phyloP scores from a whole-genome alignment of 129 eudicot genomes.

The Lonicera japonica region DNA sequence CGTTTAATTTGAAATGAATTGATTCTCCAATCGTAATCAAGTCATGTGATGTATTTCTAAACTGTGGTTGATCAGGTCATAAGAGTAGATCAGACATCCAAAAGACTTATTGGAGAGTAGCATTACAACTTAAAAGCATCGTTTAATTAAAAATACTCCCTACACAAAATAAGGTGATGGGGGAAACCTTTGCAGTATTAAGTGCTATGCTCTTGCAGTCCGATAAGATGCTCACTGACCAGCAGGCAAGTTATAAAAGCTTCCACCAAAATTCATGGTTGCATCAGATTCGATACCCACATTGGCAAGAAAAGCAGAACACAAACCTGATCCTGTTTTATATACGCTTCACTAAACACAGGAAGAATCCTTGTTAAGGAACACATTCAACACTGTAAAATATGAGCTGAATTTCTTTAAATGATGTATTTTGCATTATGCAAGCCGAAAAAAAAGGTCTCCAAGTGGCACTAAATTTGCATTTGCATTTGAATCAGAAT shows the following conservation, averaged over 20 bases:
- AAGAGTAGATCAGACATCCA: too few species aligned
- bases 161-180: too few species aligned
- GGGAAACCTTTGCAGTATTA: slow-evolving; percentile 85
- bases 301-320: slow-evolving; percentile 92
- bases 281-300: slow-evolving; percentile 54
- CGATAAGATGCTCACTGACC: slow-evolving; percentile 99
- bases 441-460: not conserved
- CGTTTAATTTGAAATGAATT: too few species aligned
- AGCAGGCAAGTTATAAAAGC: slow-evolving; percentile 84
- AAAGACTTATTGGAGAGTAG: not conserved
- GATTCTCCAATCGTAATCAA: not conserved
- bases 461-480: not conserved
- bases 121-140: too few species aligned
- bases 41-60: too few species aligned
- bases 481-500: too few species aligned
- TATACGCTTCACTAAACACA: slow-evolving; percentile 70
- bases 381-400: not conserved
- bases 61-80: too few species aligned
- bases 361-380: slow-evolving; percentile 8
- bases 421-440: too few species aligned
- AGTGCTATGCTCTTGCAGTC: slow-evolving; percentile 94
- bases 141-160: too few species aligned
- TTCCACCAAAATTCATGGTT: slow-evolving; percentile 63
- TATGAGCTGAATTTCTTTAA: too few species aligned
- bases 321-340: slow-evolving; percentile 57